Evolutionary conservation across 768 basidiomycete species (phyloP).

Genomic region (Psilocybe sp.): DNA sequence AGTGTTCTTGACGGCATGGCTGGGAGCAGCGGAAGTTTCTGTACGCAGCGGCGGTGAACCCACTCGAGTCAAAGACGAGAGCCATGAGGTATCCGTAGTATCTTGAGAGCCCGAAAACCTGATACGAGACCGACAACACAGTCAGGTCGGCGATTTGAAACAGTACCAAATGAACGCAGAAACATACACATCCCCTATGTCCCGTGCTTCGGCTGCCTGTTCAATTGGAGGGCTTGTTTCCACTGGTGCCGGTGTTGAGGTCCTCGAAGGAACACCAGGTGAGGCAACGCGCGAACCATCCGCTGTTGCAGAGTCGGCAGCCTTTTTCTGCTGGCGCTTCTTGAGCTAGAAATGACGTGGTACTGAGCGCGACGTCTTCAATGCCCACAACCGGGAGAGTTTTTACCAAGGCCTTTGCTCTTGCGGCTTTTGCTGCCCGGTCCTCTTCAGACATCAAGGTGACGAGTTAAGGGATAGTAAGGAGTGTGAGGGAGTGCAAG

Average conservation of each 20-base stretch:
- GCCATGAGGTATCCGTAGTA: constrained; percentile 54
- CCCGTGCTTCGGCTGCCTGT: constrained; percentile 38
- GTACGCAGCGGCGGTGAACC: constrained; percentile 32
- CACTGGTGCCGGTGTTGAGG: constrained; percentile 50
- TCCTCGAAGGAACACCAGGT: constrained; percentile 34
- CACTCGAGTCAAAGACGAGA: constrained; percentile 53
- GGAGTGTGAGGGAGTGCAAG: constrained; percentile 8
- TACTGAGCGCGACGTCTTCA: constrained; percentile 9
- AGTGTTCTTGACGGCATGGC: constrained; percentile 12
- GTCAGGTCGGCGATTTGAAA: neutral
- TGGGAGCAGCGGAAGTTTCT: neutral
- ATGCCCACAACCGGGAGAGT: constrained; percentile 14
- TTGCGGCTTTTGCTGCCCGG: constrained; percentile 76
- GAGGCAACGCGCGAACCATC: constrained; percentile 33
- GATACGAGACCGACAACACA: constrained; percentile 15
- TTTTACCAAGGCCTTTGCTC: constrained; percentile 77
- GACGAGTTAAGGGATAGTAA: neutral
- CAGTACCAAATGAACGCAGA: constrained; percentile 25
- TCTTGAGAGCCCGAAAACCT: constrained; percentile 37
- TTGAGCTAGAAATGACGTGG: constrained; percentile 52
- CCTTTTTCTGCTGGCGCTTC: constrained; percentile 77
- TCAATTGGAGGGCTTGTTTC: constrained; percentile 30
- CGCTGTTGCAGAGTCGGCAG: constrained; percentile 34
- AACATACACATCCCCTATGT: constrained; percentile 60
- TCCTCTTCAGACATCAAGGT: constrained; percentile 66